These are phyloP conservation scores for Heterococcus sp. DNA, from an alignment of 108 stramenopile species.

Conservation along the genomic window DNA sequence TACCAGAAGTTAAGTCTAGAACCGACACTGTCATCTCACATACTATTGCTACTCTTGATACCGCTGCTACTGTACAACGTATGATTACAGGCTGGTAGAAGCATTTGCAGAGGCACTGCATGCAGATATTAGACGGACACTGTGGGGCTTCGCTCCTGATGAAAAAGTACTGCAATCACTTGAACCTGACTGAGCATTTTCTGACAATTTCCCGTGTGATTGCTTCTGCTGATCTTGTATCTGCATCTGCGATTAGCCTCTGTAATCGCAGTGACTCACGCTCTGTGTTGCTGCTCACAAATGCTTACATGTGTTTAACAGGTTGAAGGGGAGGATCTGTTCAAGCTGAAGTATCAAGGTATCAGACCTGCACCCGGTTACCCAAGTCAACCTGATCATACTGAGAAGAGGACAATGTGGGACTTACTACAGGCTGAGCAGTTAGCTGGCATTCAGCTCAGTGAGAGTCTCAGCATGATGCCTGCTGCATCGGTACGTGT, in stretches of 20 bases:
- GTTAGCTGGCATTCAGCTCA: constrained; percentile 82
- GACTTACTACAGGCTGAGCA: constrained; percentile 75
- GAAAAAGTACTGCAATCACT: too few relatives aligned
- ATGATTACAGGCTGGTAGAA: constrained; percentile 96
- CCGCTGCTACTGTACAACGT: too few relatives aligned
- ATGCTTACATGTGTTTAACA: too few relatives aligned
- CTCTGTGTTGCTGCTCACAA: too few relatives aligned
- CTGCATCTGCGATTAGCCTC: too few relatives aligned
- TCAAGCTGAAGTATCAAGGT: constrained; percentile 98
- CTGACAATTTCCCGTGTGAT: too few relatives aligned
- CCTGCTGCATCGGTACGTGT: constrained; percentile 84
- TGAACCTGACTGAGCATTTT: too few relatives aligned
- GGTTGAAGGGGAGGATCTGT: constrained; percentile 76
- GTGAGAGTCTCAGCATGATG: constrained; percentile 93
- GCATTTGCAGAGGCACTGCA: constrained; percentile 99
- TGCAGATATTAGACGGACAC: constrained; percentile 82
- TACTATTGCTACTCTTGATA: too few relatives aligned
- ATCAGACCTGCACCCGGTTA: constrained; percentile 99
- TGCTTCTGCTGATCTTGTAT: too few relatives aligned
- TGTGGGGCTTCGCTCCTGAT: constrained; percentile 93
- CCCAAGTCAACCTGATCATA: constrained; percentile 99
- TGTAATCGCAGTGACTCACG: too few relatives aligned
- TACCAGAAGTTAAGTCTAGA: too few relatives aligned
- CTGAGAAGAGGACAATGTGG: constrained; percentile 98
- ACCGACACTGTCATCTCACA: too few relatives aligned